Evolutionary conservation across 495 filamentous ascomycete species (phyloP).

Genomic region (Clohesyomyces aquaticus): DNA sequence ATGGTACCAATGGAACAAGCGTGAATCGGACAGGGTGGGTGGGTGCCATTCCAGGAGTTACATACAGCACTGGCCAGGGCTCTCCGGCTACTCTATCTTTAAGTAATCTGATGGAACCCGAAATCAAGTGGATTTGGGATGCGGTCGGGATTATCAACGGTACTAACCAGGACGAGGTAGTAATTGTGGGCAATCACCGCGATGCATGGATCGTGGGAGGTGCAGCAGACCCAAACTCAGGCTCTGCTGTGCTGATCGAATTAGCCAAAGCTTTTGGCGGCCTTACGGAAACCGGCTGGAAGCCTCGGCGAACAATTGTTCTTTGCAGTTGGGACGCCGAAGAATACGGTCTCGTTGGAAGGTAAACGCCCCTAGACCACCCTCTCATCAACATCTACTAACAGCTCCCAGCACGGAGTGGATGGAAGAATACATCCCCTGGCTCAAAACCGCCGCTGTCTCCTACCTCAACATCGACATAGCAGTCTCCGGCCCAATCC

Average conservation of each 20-base stretch:
- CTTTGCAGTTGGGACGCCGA: constrained; percentile 46
- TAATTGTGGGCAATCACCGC: constrained; percentile 46
- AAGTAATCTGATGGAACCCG: constrained; percentile 40
- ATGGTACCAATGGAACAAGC: constrained; percentile 33
- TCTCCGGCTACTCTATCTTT: constrained; percentile 37
- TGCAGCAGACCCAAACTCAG: constrained; percentile 53
- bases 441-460: constrained; percentile 46
- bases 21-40: constrained; percentile 44
- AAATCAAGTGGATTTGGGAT: constrained; percentile 43
- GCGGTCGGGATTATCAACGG: constrained; percentile 47
- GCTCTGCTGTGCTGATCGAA: constrained; percentile 52
- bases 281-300: constrained; percentile 52
- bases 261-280: constrained; percentile 49
- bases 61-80: constrained; percentile 42
- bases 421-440: constrained; percentile 46
- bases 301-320: constrained; percentile 47
- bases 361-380: background rate
- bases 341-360: constrained; percentile 59
- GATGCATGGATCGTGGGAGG: constrained; percentile 52
- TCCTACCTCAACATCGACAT: constrained; percentile 72
- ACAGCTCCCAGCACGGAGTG: constrained; percentile 40
- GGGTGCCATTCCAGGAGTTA: constrained; percentile 41
- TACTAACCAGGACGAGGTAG: constrained; percentile 42
- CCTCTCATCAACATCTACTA: background rate
- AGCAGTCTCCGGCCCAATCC: constrained; percentile 52